These are phyloP conservation scores for Adansonia gregorii DNA, from an alignment of 441 rosid species.

Conservation along the genomic window DNA sequence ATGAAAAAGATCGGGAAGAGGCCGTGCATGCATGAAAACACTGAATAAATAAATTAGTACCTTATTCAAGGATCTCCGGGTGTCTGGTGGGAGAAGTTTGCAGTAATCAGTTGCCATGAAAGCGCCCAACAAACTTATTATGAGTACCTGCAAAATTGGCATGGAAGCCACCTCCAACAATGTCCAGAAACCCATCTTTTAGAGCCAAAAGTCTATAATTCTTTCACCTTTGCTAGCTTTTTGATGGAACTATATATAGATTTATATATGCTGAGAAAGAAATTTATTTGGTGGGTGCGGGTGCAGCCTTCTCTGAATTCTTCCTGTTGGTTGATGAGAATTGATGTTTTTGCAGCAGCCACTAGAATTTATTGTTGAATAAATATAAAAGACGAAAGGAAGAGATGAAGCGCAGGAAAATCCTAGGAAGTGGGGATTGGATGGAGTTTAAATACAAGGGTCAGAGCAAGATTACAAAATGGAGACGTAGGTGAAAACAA, in stretches of 20 bases:
- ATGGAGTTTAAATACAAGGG: too few relatives aligned
- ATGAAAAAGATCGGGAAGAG: neutral
- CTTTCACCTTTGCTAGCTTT: neutral
- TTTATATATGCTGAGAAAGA: neutral
- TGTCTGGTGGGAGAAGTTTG: constrained; percentile 51
- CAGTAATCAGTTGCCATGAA: constrained; percentile 56
- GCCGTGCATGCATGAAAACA: neutral
- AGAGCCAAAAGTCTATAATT: neutral
- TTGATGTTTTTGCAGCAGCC: neutral
- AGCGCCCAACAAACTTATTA: constrained; percentile 66
- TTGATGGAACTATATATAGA: too few relatives aligned
- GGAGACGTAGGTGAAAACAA: neutral
- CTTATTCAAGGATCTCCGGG: constrained; percentile 65
- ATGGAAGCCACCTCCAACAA: constrained; percentile 63
- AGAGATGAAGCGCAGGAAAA: too few relatives aligned
- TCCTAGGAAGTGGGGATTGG: neutral
- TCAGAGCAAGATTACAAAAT: neutral
- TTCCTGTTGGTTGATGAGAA: neutral
- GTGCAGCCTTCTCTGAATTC: neutral
- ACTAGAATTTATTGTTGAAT: neutral
- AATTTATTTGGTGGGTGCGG: neutral
- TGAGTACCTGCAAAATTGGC: constrained; percentile 63
- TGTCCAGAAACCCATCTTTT: constrained; percentile 70
- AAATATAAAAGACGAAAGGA: neutral
- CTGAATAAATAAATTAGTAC: constrained; percentile 13